Base-by-base conservation (phyloP, 257 asterid species). In the Lavandula angustifolia region DNA sequence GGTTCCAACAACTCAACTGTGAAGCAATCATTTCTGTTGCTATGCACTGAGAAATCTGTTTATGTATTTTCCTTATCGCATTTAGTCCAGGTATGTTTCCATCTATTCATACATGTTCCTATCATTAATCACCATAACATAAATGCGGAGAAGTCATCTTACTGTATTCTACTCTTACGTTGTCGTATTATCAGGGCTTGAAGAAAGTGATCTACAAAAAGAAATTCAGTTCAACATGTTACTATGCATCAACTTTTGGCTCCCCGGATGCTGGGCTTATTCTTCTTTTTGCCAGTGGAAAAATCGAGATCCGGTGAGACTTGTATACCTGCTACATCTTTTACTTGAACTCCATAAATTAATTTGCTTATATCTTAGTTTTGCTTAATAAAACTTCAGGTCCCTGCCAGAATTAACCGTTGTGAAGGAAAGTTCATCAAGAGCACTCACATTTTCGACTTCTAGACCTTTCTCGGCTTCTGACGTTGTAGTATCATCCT, bases 321-420 rank as follows among this genome's bases (percentile, higher is more conserved):
- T 60, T 70, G 43, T 27, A 49, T 37, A 7, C 62, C 75, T 16
- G 17, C 43, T 54, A 8, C 52, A 18, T 61, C 29, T 60, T 60
- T 46, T 63, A 14, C 54, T 48, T 55, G 29, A 63, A 22, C 61
- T 6, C 17, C 3, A 22, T 66, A 18, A 44, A 4, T n/a, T 44
- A 48, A 32, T 54, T 18, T 52, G 10, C 14, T 44, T 56, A 55
- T 54, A 42, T 13, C 47, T 43, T 22, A 22, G 2, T 22, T 43
- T 11, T 41, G 13, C 47, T 10, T 2, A 43, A 71, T 54, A 34
- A 66, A 78, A 64, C 42, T 64, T 69, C 92, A 92, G 97, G 83
- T 89, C 97, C 62, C 84, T 92, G 68, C 97, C 95, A 37, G 97
- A 89, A 54, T 69, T 92, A 52, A 79, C 97, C 49, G 88, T 87